Evolutionary conservation across 768 basidiomycete genomes (phyloP), one percentile per base, ranked within the genome.

Genomic region (Trametes elegans): DNA sequence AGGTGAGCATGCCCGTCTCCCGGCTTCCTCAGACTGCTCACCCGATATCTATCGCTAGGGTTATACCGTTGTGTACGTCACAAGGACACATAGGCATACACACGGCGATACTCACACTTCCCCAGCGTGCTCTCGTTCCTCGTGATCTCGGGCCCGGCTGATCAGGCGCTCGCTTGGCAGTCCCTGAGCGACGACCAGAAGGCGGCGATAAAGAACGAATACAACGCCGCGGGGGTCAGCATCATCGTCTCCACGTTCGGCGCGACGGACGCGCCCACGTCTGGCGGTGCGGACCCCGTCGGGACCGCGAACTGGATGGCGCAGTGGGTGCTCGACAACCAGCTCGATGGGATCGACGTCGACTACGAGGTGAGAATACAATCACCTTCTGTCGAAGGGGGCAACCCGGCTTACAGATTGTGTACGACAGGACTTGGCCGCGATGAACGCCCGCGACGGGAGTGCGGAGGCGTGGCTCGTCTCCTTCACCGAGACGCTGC

Each of bases 301-400:
- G 45, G 42, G 21, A 65, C 65, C 10, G 74, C 74, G 2, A 62
- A 66, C 40, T 60, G 63, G 4, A 63, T 75, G 39, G 74, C 73
- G 14, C 54, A 57, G 24, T 75, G 62, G 60, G 73, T 75, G 26
- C 66, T 66, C 36, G 44, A 46, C 34, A 54, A 73, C 53, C 62
- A 65, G 36, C 52, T 65, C 26, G 62, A 64, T 47, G 58, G 60
- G 27, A 57, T 65, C 32, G 62, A 65, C 52, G 62, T 63, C 34
- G 64, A 63, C 46, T 64, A 63, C 39, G 59, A 58, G 50, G 50
- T 52, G n/a, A 43, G 19, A n/a, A 1, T 19, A 16, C 19, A 7
- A 24, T 5, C 14, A 3, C 13, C n/a, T n/a, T n/a, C n/a, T n/a
- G n/a, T n/a, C n/a, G n/a, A n/a, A n/a, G n/a, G n/a, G n/a, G n/a